phyloP scores from a whole-genome alignment of 1,139 yeast species.

The Debaryomyces nepalensis region DNA sequence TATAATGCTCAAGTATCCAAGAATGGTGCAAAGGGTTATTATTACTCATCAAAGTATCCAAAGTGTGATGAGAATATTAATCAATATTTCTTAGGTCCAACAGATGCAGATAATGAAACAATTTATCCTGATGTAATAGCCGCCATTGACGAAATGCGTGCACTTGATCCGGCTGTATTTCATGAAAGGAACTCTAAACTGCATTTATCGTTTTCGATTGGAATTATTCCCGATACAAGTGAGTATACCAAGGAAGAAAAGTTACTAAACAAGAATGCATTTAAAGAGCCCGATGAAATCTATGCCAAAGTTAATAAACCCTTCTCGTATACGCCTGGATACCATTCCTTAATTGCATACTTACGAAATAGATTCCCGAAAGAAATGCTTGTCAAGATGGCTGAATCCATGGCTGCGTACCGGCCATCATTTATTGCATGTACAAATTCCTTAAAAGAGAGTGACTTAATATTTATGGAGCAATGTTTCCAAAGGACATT shows the following conservation, averaged over 20 bases:
- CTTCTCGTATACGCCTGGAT: slow-evolving; percentile 88
- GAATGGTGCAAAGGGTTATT: slow-evolving; percentile 12
- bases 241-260: slow-evolving; percentile 28
- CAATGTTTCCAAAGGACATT: slow-evolving; percentile 93
- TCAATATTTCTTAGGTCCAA: slow-evolving; percentile 62
- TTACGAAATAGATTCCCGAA: slow-evolving; percentile 71
- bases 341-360: slow-evolving; percentile 79
- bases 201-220: slow-evolving; percentile 59
- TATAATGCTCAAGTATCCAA: slow-evolving; percentile 14
- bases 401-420: slow-evolving; percentile 86
- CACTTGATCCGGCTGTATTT: slow-evolving; percentile 46
- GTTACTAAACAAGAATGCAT: slow-evolving; percentile 29
- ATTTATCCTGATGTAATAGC: slow-evolving; percentile 61
- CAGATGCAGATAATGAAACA: slow-evolving; percentile 35
- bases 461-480: slow-evolving; percentile 92
- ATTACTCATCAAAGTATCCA: slow-evolving; percentile 16
- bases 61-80: slow-evolving; percentile 56
- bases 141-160: slow-evolving; percentile 49
- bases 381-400: slow-evolving; percentile 76
- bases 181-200: slow-evolving; percentile 46
- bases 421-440: slow-evolving; percentile 93
- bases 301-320: slow-evolving; percentile 77
- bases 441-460: slow-evolving; percentile 84
- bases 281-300: slow-evolving; percentile 76
- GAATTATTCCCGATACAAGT: slow-evolving; percentile 48